phyloP scores from a whole-genome alignment of 192 early-diverging fungal species.

The Coemansia furcata region DNA sequence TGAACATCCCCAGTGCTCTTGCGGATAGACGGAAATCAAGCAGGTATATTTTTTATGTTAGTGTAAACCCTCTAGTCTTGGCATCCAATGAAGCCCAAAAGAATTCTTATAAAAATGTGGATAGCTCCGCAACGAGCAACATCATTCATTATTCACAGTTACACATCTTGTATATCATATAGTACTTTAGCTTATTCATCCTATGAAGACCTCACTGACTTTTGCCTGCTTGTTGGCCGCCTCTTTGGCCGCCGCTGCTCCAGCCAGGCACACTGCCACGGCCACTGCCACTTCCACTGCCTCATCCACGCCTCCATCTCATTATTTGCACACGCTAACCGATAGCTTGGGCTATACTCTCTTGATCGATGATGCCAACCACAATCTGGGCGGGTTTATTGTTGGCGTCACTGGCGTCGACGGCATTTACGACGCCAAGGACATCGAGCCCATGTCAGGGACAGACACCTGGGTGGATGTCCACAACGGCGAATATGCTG shows the following conservation, averaged over 20 bases:
- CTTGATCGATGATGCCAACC: constrained; percentile 34
- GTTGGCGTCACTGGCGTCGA: constrained; percentile 11
- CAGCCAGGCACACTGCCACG: neutral
- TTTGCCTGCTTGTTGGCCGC: constrained; percentile 1
- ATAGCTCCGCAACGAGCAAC: neutral
- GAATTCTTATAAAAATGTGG: neutral
- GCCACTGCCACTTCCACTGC: neutral
- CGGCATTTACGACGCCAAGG: constrained; percentile 28
- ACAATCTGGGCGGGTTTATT: constrained; percentile 17
- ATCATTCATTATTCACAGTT: neutral
- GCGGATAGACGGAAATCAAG: neutral
- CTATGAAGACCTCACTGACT: neutral
- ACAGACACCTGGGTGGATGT: constrained; percentile 34
- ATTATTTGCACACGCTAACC: constrained; percentile 35
- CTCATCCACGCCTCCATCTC: neutral
- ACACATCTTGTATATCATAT: neutral
- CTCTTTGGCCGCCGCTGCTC: constrained; percentile 2
- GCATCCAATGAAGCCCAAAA: neutral
- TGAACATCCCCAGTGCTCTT: neutral
- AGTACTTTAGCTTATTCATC: neutral
- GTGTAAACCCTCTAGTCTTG: neutral
- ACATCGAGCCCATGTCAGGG: constrained; percentile 4
- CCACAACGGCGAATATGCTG: constrained; percentile 24
- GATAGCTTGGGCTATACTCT: constrained; percentile 21
- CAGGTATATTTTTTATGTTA: no score